Evolutionary conservation across 2,329 filamentous ascomycete species (phyloP).

Genomic region (Ophiostoma novo-ulmi): DNA sequence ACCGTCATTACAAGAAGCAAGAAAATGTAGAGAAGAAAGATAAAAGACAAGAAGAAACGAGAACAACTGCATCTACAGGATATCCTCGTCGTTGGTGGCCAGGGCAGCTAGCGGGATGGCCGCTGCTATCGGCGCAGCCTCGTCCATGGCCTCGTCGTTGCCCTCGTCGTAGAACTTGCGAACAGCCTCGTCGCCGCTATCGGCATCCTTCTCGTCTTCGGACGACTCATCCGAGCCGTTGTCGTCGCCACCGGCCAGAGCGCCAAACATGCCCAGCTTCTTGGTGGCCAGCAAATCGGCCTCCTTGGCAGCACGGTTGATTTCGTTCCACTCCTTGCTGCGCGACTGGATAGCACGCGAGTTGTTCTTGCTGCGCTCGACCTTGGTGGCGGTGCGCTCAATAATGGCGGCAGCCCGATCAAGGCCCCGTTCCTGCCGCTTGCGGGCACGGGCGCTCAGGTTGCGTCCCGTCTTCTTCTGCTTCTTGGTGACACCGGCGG

Average conservation of each 20-base stretch:
- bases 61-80: constrained; percentile 23
- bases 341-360: constrained; percentile 45
- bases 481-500: constrained; percentile 64
- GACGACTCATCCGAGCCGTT: neutral
- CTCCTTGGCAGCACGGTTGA: constrained; percentile 39
- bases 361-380: constrained; percentile 50
- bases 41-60: neutral
- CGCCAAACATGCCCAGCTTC: constrained; percentile 22
- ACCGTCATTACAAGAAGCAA: constrained; percentile 17
- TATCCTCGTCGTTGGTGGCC: constrained; percentile 28
- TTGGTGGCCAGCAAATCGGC: constrained; percentile 18
- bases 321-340: constrained; percentile 53
- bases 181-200: constrained; percentile 29
- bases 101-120: constrained; percentile 18
- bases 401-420: constrained; percentile 56
- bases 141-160: constrained; percentile 26
- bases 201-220: constrained; percentile 16
- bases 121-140: constrained; percentile 9
- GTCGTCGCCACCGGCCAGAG: constrained; percentile 16
- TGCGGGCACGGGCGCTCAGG: constrained; percentile 51
- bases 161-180: constrained; percentile 25
- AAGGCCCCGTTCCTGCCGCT: constrained; percentile 52
- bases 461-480: constrained; percentile 53
- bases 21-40: neutral
- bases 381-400: constrained; percentile 54